Evolutionary conservation across 2,329 filamentous ascomycete species (phyloP), one percentile per base, ranked within the genome.

Genomic region (Fusarium metavorans): DNA sequence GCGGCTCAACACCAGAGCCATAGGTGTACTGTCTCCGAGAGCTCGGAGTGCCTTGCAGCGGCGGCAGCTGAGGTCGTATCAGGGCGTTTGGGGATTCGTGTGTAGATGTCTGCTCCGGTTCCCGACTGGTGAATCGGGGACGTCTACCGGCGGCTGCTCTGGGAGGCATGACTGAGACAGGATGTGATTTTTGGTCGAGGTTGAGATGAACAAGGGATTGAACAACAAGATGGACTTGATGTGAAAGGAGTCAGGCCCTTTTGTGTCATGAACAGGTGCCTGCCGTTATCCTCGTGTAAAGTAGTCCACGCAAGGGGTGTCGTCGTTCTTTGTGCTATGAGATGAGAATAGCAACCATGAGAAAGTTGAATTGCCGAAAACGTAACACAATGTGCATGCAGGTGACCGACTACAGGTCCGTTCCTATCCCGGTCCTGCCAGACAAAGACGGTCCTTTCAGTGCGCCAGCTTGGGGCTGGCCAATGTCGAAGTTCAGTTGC

Each of bases 21-120:
- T 84, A 84, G 1, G 82, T 79, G 66, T 84, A 84, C 68, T 84
- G 82, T 43, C 82, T 78, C 34, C 82, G 77, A 13, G 81, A 78
- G 52, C 81, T 83, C 6, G 83, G 82, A 0, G 83, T 83, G 5
- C 81, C 83, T 39, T 69, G 54, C 6, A 82, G 66, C 5, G 58
- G 20, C 1, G 80, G 79, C 14, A 80, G 59, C 11, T 76, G 68
- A 16, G 78, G 78, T 14, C 74, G 66, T 18, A 72, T 65, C 34
- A 80, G 34, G 2, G 50, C 23, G 37, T 56, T 71, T 11, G 66
- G 52, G 30, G 62, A 48, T 9, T 73, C 65, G 35, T 67, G 66
- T 11, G 71, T 14, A 11, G 61, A 25, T 25, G 37, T 25, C 11
- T 65, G 56, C 10, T 80, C 78, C 3, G 73, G 73, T 20, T 79